Conservation (phyloP, 352 stramenopile genomes). For the Heterotrichella gracilis region DNA sequence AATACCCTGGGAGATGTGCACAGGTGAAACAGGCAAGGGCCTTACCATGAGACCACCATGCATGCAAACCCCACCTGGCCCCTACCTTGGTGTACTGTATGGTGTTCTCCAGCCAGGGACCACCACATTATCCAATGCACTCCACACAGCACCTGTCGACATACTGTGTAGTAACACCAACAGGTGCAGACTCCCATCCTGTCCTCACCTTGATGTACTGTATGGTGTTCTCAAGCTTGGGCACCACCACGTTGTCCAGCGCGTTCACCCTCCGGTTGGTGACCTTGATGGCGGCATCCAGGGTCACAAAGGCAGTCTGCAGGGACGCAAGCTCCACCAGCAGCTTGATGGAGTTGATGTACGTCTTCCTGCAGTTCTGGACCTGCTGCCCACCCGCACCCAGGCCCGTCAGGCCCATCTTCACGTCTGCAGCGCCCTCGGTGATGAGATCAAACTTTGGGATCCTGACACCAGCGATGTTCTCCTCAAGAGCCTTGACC, state of each 20-base stretch:
- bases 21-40: too few relatives aligned
- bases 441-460: conserved; percentile 88
- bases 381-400: conserved; percentile 83
- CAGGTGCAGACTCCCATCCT: too few relatives aligned
- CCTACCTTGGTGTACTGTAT: conserved; percentile 82
- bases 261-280: conserved; percentile 96
- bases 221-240: conserved; percentile 72
- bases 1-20: too few relatives aligned
- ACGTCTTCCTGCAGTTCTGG: conserved; percentile 54
- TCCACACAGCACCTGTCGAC: too few relatives aligned
- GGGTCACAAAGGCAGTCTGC: conserved; percentile 85
- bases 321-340: conserved; percentile 49
- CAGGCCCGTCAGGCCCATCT: conserved; percentile 38
- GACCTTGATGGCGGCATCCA: conserved; percentile 87
- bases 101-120: conserved; percentile 81
- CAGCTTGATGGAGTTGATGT: conserved; percentile 35
- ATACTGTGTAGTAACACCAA: too few relatives aligned
- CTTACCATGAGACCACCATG: too few relatives aligned
- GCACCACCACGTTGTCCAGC: conserved; percentile 95
- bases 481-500: conserved; percentile 81
- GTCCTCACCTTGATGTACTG: conserved; percentile 80
- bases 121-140: conserved; percentile 93
- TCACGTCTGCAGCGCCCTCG: conserved; percentile 16
- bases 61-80: too few relatives aligned
- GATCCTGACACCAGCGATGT: conserved; percentile 91